Evolutionary conservation across 2,329 filamentous ascomycete genomes (phyloP).

Genomic region (Neopestalotiopsis sp.): DNA sequence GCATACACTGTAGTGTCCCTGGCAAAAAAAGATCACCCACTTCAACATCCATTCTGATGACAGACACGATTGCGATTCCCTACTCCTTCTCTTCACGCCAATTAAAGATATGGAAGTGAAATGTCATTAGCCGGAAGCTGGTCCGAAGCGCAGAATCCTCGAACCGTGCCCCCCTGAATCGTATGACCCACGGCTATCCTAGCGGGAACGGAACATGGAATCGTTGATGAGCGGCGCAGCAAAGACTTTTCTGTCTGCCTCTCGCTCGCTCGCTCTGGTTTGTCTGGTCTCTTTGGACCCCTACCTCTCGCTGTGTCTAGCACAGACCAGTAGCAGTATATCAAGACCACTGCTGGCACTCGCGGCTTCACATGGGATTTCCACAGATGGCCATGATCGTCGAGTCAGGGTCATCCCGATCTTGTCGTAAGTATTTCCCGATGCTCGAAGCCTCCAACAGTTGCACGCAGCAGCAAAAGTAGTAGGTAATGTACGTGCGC

Average conservation of each 20-base stretch:
- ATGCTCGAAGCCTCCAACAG: background rate
- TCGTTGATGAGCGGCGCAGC: background rate
- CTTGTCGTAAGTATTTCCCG: background rate
- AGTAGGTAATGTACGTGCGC: background rate
- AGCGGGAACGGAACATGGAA: background rate
- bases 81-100: background rate
- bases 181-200: slow-evolving; percentile 8
- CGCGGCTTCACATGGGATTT: background rate
- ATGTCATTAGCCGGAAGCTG: slow-evolving; percentile 8
- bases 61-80: background rate
- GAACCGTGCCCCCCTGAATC: slow-evolving; percentile 10
- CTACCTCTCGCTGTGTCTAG: background rate
- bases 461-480: background rate
- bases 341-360: background rate
- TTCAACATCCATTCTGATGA: background rate
- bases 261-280: background rate
- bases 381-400: background rate
- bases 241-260: background rate
- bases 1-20: no score
- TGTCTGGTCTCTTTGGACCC: no score
- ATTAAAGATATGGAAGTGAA: background rate
- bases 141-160: slow-evolving; percentile 6
- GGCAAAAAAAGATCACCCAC: no score
- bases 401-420: background rate
- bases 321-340: background rate